Evolutionary conservation across 768 basidiomycete genomes (phyloP), one percentile per base, ranked within the genome.

Genomic region (Mycena rebaudengoi): DNA sequence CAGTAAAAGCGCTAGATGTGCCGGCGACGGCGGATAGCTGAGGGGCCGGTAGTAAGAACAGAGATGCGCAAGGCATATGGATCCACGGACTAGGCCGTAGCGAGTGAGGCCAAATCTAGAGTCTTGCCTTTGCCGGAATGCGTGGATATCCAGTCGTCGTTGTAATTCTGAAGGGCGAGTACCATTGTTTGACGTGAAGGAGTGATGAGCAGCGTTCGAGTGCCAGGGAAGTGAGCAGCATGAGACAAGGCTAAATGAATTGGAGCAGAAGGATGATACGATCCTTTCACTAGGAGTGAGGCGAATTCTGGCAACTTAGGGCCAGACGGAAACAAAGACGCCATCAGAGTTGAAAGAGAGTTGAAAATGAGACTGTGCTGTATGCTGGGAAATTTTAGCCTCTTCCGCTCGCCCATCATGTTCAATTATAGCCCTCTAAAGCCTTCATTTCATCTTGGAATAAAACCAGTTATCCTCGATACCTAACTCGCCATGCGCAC

Each of bases 231-330:
- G 56, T 76, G 72, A 12, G 74, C 64, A 6, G 79, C 63, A 63
- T 80, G 77, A 0, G 91, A 90, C 28, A 91, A 73, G 37, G 85
- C 82, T 33, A 93, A 79, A 65, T 91, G 87, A 48, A 94, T 77
- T 4, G 91, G 91, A 6, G 91, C 88, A 4, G 92, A 89, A 20
- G 89, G 75, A 51, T 86, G 88, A 70, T 87, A 90, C 0, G 78
- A 61, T 1, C 92, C 92, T 25, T 84, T 80, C 30, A 94, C 75
- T 13, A 94, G 78, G n/a, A 93, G 72, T 5, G 86, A 82, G 18
- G 73, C 76, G 75, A 87, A 91, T 2, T 66, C 68, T 5, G 91
- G 90, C n/a, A 91, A 74, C 8, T 70, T 45, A 18, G 85, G 83
- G 3, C 78, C 78, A 48, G 79, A 73, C 7, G 32, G 84, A 78